These are phyloP conservation scores for Nyssa sinensis DNA, from an alignment of 148 eudicot genomes.

Conservation along the genomic window DNA sequence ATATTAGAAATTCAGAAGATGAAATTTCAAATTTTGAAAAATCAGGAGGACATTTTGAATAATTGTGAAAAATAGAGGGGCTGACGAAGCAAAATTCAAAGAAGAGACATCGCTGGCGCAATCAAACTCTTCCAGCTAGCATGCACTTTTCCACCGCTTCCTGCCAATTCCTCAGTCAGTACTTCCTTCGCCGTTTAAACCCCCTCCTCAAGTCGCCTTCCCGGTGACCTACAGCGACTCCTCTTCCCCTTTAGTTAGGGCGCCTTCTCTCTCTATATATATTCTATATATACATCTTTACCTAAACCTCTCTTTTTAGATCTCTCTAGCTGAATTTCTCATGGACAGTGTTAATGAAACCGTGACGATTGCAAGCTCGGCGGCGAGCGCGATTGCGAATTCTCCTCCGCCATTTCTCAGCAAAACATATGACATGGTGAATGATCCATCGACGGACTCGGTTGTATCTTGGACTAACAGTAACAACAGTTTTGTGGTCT, in stretches of 20 bases:
- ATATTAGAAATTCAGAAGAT: too few species aligned
- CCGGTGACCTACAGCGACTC: too few species aligned
- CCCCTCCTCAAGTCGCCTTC: neutral
- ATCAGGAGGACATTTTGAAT: too few species aligned
- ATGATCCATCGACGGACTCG: slow-evolving; percentile 56
- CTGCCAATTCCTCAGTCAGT: neutral
- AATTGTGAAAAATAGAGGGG: neutral
- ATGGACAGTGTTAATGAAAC: slow-evolving; percentile 7
- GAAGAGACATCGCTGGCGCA: slow-evolving; percentile 7
- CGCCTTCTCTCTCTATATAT: neutral
- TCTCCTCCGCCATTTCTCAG: slow-evolving; percentile 65
- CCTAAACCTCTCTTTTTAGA: too few species aligned
- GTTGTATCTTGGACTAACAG: slow-evolving; percentile 57
- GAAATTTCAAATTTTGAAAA: too few species aligned
- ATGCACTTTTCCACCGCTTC: slow-evolving; percentile 4
- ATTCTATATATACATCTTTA: too few species aligned
- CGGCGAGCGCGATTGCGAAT: slow-evolving; percentile 8
- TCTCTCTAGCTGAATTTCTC: neutral
- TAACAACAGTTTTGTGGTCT: slow-evolving; percentile 58
- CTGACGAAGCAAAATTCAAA: neutral
- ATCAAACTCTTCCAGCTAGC: slow-evolving; percentile 1
- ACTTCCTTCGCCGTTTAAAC: neutral
- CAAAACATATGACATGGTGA: slow-evolving; percentile 83
- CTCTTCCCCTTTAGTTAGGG: neutral
- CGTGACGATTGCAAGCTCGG: neutral